A percentile compares a stretch with the other conserved stretches of the same genome.
Conservation (phyloP, 2,329 filamentous ascomycete genomes). For the Harringtonia lauricola region DNA sequence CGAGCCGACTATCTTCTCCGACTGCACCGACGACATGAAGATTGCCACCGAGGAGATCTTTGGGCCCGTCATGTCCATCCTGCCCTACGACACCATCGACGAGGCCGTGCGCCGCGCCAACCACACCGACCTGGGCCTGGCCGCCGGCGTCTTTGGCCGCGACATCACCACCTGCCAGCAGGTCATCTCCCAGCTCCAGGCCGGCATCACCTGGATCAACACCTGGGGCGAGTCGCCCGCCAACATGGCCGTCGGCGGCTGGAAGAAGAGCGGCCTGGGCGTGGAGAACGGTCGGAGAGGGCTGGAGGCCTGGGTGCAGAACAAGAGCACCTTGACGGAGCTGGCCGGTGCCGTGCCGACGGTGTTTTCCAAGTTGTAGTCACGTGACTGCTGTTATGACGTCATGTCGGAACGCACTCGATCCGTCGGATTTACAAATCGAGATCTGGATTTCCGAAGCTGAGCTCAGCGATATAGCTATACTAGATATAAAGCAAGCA, state of each 20-base stretch:
- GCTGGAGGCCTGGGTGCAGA: slow-evolving; percentile 71
- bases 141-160: slow-evolving; percentile 72
- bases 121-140: slow-evolving; percentile 64
- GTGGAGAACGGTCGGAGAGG: slow-evolving; percentile 77
- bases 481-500: too few relatives aligned
- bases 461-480: too few relatives aligned
- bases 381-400: neutral
- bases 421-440: too few relatives aligned
- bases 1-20: slow-evolving; percentile 70
- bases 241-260: slow-evolving; percentile 86
- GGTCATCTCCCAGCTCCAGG: slow-evolving; percentile 60
- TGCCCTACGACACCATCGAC: slow-evolving; percentile 60
- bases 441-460: too few relatives aligned
- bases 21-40: slow-evolving; percentile 74
- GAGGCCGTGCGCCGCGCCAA: slow-evolving; percentile 67
- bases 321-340: slow-evolving; percentile 82
- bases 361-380: slow-evolving; percentile 60
- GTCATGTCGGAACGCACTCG: too few relatives aligned
- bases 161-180: slow-evolving; percentile 65
- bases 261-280: slow-evolving; percentile 82
- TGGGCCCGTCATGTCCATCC: slow-evolving; percentile 73
- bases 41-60: slow-evolving; percentile 81
- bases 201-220: slow-evolving; percentile 87
- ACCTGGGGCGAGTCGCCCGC: slow-evolving; percentile 88
- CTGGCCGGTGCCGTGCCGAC: slow-evolving; percentile 60